Evolutionary conservation across 164 flowering plant genomes (phyloP).

Genomic region (Chloranthus sessilifolius): DNA sequence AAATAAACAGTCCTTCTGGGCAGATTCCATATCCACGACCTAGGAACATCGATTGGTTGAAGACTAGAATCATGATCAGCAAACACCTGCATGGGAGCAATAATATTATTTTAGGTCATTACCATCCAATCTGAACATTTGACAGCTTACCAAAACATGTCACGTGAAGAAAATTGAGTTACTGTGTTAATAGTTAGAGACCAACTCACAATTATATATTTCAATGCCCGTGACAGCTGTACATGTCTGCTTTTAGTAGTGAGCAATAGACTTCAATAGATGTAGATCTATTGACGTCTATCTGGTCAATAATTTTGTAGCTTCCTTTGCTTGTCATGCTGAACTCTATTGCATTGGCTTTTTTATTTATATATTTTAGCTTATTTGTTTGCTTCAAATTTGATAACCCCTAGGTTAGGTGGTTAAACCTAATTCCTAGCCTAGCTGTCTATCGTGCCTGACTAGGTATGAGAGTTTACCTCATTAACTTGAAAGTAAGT

Average conservation of each 20-base stretch:
- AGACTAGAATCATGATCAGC: conserved; percentile 92
- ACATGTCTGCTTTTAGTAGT: too few relatives aligned
- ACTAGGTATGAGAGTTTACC: conserved; percentile 33
- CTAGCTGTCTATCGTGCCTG: neutral
- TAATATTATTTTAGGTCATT: too few relatives aligned
- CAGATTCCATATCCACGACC: conserved; percentile 75
- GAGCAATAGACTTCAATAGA: too few relatives aligned
- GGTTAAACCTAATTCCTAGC: neutral
- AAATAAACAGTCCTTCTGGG: conserved; percentile 78
- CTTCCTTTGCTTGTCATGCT: too few relatives aligned
- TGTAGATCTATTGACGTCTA: too few relatives aligned
- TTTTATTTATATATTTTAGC: neutral
- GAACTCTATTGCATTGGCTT: too few relatives aligned
- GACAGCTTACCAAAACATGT: too few relatives aligned
- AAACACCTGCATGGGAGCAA: conserved; percentile 69
- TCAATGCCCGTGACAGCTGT: too few relatives aligned
- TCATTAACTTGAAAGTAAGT: conserved; percentile 99
- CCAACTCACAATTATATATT: too few relatives aligned
- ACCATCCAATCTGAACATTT: neutral
- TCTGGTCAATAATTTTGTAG: too few relatives aligned
- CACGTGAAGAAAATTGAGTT: too few relatives aligned
- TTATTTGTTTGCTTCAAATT: neutral
- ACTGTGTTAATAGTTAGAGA: too few relatives aligned
- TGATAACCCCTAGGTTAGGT: neutral
- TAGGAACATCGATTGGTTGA: conserved; percentile 75